These are phyloP conservation scores for Cladosporium phlei DNA, from an alignment of 2,329 filamentous ascomycete genomes.

Conservation along the genomic window DNA sequence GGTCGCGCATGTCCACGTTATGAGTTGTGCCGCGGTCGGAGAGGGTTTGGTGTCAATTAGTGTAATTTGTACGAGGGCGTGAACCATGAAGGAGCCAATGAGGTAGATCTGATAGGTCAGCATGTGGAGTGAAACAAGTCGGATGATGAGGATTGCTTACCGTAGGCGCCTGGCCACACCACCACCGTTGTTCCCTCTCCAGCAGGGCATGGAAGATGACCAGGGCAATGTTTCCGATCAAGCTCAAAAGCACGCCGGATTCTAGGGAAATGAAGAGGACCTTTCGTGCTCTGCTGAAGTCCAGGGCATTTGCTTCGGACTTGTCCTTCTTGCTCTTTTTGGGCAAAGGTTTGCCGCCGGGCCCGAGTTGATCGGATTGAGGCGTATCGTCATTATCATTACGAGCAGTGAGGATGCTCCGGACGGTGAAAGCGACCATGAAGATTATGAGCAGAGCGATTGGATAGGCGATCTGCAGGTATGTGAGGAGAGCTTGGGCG, in stretches of 20 bases:
- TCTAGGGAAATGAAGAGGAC: conserved; percentile 72
- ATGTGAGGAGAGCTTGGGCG: conserved; percentile 41
- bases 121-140: conserved; percentile 3
- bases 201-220: conserved; percentile 70
- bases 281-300: conserved; percentile 64
- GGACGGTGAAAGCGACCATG: conserved; percentile 55
- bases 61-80: conserved; percentile 78
- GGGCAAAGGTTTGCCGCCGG: conserved; percentile 82
- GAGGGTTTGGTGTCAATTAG: conserved; percentile 78
- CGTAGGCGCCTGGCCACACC: conserved; percentile 73
- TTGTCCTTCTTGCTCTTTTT: conserved; percentile 50
- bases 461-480: conserved; percentile 57
- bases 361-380: conserved; percentile 57
- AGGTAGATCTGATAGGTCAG: conserved; percentile 66
- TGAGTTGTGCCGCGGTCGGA: conserved; percentile 72
- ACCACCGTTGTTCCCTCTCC: conserved; percentile 64
- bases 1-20: conserved; percentile 72
- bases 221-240: conserved; percentile 68
- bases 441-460: conserved; percentile 62
- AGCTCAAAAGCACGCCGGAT: conserved; percentile 65
- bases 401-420: conserved; percentile 53
- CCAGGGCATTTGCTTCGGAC: conserved; percentile 42
- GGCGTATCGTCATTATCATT: conserved; percentile 38
- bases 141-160: conserved; percentile 47
- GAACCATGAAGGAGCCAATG: conserved; percentile 78